A percentile compares a stretch with the other conserved stretches of the same genome.
Evolutionary conservation across 225 moss, liverwort and hornwort genomes (phyloP).

Genomic region (Polytrichum commune): DNA sequence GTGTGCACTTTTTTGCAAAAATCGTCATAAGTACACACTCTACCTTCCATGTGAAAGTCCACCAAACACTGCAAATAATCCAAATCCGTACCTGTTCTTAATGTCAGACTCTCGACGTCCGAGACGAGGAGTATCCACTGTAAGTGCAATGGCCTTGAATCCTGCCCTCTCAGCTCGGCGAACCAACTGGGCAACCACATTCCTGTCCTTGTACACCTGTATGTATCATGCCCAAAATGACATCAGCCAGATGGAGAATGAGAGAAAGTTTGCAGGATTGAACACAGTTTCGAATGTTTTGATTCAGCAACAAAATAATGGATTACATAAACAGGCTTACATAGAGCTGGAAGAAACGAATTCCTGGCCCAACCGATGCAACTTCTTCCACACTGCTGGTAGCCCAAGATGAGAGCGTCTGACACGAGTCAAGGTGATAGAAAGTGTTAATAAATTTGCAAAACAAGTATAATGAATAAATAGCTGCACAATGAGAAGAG

Average conservation of each 20-base stretch:
- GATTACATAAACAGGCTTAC: constrained; percentile 17
- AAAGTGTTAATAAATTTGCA: too few relatives aligned
- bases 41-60: too few relatives aligned
- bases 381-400: constrained; percentile 76
- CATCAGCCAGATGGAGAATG: background rate
- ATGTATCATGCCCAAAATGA: background rate
- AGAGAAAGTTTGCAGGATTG: too few relatives aligned
- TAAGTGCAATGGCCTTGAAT: constrained; percentile 76
- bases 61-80: too few relatives aligned
- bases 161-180: constrained; percentile 75
- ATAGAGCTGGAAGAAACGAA: constrained; percentile 72
- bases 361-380: constrained; percentile 52
- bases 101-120: constrained; percentile 77
- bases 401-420: constrained; percentile 71
- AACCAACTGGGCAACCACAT: constrained; percentile 57
- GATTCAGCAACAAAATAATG: background rate
- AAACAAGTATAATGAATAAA: too few relatives aligned
- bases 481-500: too few relatives aligned
- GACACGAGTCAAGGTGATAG: background rate
- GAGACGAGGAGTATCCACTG: constrained; percentile 65
- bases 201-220: constrained; percentile 67
- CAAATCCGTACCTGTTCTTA: constrained; percentile 59
- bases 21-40: too few relatives aligned
- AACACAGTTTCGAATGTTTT: too few relatives aligned
- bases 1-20: too few relatives aligned